Conservation (phyloP, 768 basidiomycete genomes). For the Amanita jacksonii region DNA sequence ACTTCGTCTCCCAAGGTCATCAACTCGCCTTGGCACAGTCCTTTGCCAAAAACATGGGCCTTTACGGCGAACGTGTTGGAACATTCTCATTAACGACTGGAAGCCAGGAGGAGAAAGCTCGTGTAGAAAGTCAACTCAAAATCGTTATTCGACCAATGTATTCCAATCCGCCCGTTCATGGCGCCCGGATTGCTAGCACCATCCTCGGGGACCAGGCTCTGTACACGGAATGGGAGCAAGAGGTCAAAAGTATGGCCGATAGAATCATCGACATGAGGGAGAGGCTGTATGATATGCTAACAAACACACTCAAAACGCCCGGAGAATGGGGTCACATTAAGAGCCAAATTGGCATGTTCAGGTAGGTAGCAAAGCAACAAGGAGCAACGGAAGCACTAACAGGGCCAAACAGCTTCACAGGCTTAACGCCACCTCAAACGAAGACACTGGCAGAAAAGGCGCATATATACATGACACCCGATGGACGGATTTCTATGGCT, state of each 20-base stretch:
- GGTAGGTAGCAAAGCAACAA: slow-evolving; percentile 37
- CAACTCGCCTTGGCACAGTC: slow-evolving; percentile 88
- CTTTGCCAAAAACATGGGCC: slow-evolving; percentile 99
- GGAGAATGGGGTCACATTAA: slow-evolving; percentile 95
- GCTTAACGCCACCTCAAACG: slow-evolving; percentile 69
- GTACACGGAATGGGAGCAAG: slow-evolving; percentile 80
- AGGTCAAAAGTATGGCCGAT: slow-evolving; percentile 94
- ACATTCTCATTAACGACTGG: slow-evolving; percentile 78
- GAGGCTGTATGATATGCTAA: slow-evolving; percentile 67
- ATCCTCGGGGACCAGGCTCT: slow-evolving; percentile 71
- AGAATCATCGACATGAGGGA: slow-evolving; percentile 92
- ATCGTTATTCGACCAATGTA: slow-evolving; percentile 95
- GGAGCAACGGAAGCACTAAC: not conserved
- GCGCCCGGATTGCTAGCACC: slow-evolving; percentile 77
- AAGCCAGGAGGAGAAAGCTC: slow-evolving; percentile 67
- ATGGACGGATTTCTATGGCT: slow-evolving; percentile 93
- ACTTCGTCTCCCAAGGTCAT: slow-evolving; percentile 88
- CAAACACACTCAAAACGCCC: slow-evolving; percentile 76
- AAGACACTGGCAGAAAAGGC: slow-evolving; percentile 79
- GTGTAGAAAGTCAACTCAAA: slow-evolving; percentile 91
- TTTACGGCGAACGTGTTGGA: slow-evolving; percentile 98
- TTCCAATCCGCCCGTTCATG: slow-evolving; percentile 93
- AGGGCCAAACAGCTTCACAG: slow-evolving; percentile 59
- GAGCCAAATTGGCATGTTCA: slow-evolving; percentile 97
- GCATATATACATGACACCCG: slow-evolving; percentile 89